These are phyloP conservation scores for Selaginella tamariscina DNA, from an alignment of 75 land plant genomes.

Conservation along the genomic window DNA sequence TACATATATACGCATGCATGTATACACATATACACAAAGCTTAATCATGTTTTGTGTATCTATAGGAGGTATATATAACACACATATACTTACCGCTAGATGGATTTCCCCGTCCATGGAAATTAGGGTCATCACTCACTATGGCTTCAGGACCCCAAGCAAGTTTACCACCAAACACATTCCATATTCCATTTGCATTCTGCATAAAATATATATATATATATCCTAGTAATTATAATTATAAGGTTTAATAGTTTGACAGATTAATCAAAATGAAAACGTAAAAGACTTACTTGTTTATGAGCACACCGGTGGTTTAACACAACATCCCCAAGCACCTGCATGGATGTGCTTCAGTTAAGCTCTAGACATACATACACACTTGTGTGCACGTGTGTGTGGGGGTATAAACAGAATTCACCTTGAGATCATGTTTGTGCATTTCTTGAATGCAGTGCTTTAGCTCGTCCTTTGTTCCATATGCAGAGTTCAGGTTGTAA, in stretches of 20 bases:
- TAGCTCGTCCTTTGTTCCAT: constrained; percentile 54
- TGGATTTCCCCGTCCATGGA: constrained; percentile 70
- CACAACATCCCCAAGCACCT: constrained; percentile 74
- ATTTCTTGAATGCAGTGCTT: constrained; percentile 56
- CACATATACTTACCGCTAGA: constrained; percentile 38
- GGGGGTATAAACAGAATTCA: constrained; percentile 5
- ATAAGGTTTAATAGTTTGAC: too few species aligned
- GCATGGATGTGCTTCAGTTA: neutral
- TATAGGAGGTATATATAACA: neutral
- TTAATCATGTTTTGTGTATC: neutral
- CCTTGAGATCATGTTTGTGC: constrained; percentile 62
- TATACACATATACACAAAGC: constrained; percentile 1
- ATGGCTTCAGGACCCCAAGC: constrained; percentile 69
- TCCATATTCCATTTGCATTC: constrained; percentile 72
- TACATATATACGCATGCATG: neutral
- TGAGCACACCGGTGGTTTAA: constrained; percentile 78
- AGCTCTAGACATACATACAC: too few species aligned
- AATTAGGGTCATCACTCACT: constrained; percentile 72
- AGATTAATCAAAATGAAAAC: too few species aligned
- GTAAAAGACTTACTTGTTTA: constrained; percentile 47
- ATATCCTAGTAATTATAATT: too few species aligned
- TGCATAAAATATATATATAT: constrained; percentile 10
- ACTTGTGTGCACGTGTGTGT: too few species aligned
- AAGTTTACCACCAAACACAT: constrained; percentile 63
- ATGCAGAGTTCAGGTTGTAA: constrained; percentile 63